Evolutionary conservation across 2,329 filamentous ascomycete species (phyloP), one percentile per base, ranked within the genome.

Genomic region (Fusarium sororula): DNA sequence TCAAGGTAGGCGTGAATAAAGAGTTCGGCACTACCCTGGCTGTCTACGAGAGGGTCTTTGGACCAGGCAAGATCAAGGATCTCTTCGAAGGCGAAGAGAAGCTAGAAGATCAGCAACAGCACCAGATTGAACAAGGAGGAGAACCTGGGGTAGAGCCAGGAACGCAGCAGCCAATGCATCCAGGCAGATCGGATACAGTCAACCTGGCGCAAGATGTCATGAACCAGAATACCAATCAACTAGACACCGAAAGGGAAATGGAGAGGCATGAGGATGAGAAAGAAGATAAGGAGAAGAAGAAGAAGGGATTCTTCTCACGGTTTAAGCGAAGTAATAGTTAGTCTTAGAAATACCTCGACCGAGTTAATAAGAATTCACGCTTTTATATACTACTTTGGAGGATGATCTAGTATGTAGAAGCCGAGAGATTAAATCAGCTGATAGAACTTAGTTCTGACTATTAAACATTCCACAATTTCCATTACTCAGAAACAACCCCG

Each of bases 1-100:
- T 90, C 65, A 86, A 89, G 66, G 82, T 87, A 18, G 85, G 86
- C 12, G 80, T 83, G 18, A 84, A 85, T 65, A 84, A 83, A 48
- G 83, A 89, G 54, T 89, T 90, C 47, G 87, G 84, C 42, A 89
- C 88, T 7, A 88, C 83, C 2, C 83, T 87, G 42, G 85, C 85
- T 28, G 85, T 90, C 7, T 90, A 89, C 66, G 84, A 89, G 70
- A 81, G 84, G 14, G 81, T 88, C 0, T 84, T 85, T 6, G 87
- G 87, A 4, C 77, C 81, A 5, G 87, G 87, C 9, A 84, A 81
- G n/a, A 85, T 90, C 24, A 82, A 81, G 39, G 88, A 89, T 35
- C 80, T 90, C 3, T 90, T 89, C n/a, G 77, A 76, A 0, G 80
- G 84, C 11, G 76, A 80, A 10, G 79, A 80, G 7, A 80, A 30